Base-by-base conservation (phyloP, 495 filamentous ascomycete species). In the Wilcoxina mikolae region DNA sequence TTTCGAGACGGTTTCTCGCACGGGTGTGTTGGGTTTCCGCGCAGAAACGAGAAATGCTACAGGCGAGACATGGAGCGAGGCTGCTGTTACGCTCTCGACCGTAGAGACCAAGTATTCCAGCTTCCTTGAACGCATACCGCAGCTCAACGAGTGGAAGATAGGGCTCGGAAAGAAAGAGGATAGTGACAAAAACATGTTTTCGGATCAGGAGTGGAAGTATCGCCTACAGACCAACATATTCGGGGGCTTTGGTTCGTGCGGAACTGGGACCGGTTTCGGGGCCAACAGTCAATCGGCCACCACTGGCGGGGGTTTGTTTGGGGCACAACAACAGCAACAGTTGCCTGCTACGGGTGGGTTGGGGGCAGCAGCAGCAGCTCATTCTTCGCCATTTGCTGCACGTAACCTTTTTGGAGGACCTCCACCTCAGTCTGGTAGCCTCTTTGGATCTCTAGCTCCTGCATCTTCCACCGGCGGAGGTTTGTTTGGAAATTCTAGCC, bases 11-110 rank as follows among this genome's bases (percentile, higher is more conserved):
- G 71, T 73, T 0, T 67, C 69, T 1, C 74, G 73, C 20, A 71
- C 76, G 1, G 81, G 73, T 1, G 58, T 66, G 15, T 70, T 85
- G 25, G 71, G 73, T 41, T 85, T 84, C 60, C 74, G 77, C 38
- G 82, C 82, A 2, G 76, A 78, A 52, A 73, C 82, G 55, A 71
- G 69, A 28, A 85, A 86, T 60, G 67, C 68, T 50, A 80, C 78
- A 0, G 77, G 76, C 0, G 82, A 86, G 67, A 78, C 74, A 12
- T 86, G 81, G 82, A 69, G 70, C 18, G 78, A 82, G 64, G 73
- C 77, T 53, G 76, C 75, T 51, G 68, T 86, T 20, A 74, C 73
- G 28, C 74, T 86, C 27, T 84, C 80, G 7, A 85, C 81, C 0
- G 82, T 80, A 1, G 78, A 84, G 62, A 77, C 81, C 4, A 72